Percentiles rank a stretch among this genome's conserved stretches.
phyloP scores from a whole-genome alignment of 768 basidiomycete species.

The Kwoniella botswanensis region DNA sequence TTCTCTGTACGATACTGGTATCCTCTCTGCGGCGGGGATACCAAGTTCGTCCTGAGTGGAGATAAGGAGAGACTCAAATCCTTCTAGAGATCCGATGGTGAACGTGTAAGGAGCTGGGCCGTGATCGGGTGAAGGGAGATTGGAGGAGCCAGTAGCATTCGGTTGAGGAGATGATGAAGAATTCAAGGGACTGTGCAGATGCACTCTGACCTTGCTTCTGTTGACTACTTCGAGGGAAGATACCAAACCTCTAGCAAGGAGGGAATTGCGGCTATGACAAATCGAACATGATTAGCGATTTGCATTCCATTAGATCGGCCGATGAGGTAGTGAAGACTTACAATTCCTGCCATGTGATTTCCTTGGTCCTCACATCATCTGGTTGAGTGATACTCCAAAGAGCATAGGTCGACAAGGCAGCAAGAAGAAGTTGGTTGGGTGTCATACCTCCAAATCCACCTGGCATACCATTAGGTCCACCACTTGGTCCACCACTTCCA shows the following conservation, averaged over 20 bases:
- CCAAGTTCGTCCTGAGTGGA: conserved; percentile 90
- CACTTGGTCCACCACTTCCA: conserved; percentile 38
- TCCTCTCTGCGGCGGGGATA: conserved; percentile 88
- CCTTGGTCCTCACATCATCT: conserved; percentile 63
- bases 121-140: conserved; percentile 52
- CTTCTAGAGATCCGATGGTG: conserved; percentile 96
- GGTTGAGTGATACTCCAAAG: conserved; percentile 51
- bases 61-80: conserved; percentile 92
- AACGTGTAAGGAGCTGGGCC: conserved; percentile 71
- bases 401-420: conserved; percentile 51
- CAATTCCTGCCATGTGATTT: conserved; percentile 99
- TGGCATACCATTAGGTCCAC: conserved; percentile 34
- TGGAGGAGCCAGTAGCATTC: conserved; percentile 29
- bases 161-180: conserved; percentile 30
- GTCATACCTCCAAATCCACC: conserved; percentile 48
- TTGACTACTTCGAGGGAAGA: conserved; percentile 93
- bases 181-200: conserved; percentile 76
- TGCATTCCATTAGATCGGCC: conserved; percentile 2
- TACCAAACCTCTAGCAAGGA: conserved; percentile 94
- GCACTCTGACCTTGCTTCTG: conserved; percentile 84
- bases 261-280: conserved; percentile 72
- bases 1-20: conserved; percentile 96
- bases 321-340: conserved; percentile 31
- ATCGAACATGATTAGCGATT: neutral
- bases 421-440: conserved; percentile 53